Conservation (phyloP, 257 asterid genomes). For the Verbena officinalis region DNA sequence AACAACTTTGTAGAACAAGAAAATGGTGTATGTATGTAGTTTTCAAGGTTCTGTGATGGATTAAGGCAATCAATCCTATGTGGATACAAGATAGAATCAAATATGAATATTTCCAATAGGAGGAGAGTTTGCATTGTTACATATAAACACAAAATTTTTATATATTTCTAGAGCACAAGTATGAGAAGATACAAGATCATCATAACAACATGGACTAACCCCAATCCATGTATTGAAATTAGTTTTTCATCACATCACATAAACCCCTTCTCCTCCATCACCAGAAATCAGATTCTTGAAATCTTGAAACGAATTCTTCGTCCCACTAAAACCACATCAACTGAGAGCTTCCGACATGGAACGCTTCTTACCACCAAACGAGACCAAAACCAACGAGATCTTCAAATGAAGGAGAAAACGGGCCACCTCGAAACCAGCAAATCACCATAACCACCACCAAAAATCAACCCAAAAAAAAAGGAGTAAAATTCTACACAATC, state of each 20-base stretch:
- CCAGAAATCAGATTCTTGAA: conserved; percentile 15
- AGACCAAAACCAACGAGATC: conserved; percentile 4
- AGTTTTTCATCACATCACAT: conserved; percentile 24
- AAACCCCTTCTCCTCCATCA: conserved; percentile 23
- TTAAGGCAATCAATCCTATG: conserved; percentile 6
- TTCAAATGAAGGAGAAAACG: conserved; percentile 30
- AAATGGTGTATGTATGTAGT: not conserved
- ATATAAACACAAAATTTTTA: conserved; percentile 40
- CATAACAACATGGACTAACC: conserved; percentile 49
- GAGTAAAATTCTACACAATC: conserved; percentile 41
- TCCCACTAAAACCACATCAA: not conserved
- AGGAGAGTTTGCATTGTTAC: conserved; percentile 26
- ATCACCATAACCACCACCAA: conserved; percentile 33
- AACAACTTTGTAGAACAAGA: not conserved
- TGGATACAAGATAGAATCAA: too few relatives aligned
- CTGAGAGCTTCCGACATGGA: too few relatives aligned
- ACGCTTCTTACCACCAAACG: not conserved
- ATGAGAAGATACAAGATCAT: conserved; percentile 40
- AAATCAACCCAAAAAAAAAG: conserved; percentile 31
- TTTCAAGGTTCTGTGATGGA: not conserved
- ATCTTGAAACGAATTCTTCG: conserved; percentile 17
- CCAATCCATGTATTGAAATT: conserved; percentile 48
- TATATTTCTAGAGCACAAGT: conserved; percentile 35
- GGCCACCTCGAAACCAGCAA: conserved; percentile 28
- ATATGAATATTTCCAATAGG: too few relatives aligned